These are phyloP conservation scores for Penicillium paradoxum DNA, from an alignment of 495 filamentous ascomycete genomes.

Conservation along the genomic window DNA sequence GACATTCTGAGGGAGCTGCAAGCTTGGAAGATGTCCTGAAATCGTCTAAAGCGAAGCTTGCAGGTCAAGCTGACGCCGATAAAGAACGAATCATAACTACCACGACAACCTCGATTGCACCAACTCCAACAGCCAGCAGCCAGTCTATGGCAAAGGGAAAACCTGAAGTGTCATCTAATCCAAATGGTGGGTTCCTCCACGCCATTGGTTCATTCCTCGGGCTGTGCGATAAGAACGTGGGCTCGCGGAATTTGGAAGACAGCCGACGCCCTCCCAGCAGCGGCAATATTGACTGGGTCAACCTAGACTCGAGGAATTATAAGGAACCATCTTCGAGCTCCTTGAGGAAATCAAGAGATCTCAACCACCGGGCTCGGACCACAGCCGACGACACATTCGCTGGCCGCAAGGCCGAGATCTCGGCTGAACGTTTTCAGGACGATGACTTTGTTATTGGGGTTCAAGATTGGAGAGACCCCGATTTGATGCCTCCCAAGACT, in stretches of 20 bases:
- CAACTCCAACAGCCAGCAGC: constrained; percentile 25
- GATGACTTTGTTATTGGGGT: constrained; percentile 88
- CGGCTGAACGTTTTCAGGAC: constrained; percentile 28
- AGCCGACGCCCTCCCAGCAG: constrained; percentile 73
- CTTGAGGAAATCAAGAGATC: constrained; percentile 8
- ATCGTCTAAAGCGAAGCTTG: constrained; percentile 17
- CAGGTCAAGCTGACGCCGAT: constrained; percentile 18
- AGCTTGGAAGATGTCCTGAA: constrained; percentile 44
- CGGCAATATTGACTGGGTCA: constrained; percentile 74
- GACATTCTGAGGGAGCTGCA: constrained; percentile 55
- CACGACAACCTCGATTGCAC: constrained; percentile 16
- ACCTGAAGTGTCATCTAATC: constrained; percentile 13
- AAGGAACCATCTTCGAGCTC: constrained; percentile 32
- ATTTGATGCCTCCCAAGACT: constrained; percentile 52
- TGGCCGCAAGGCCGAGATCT: constrained; percentile 19
- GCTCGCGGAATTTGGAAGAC: constrained; percentile 37
- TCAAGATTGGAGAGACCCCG: constrained; percentile 88
- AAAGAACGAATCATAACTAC: constrained; percentile 22
- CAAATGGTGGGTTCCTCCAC: constrained; percentile 50
- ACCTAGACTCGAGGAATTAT: constrained; percentile 64
- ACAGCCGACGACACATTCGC: constrained; percentile 12
- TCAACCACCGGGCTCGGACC: constrained; percentile 5
- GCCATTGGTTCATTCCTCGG: constrained; percentile 52
- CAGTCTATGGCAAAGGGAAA: constrained; percentile 19
- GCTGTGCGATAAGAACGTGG: constrained; percentile 31